Evolutionary conservation across 2,329 filamentous ascomycete genomes (phyloP).

Genomic region (Elsinoe ampelina): DNA sequence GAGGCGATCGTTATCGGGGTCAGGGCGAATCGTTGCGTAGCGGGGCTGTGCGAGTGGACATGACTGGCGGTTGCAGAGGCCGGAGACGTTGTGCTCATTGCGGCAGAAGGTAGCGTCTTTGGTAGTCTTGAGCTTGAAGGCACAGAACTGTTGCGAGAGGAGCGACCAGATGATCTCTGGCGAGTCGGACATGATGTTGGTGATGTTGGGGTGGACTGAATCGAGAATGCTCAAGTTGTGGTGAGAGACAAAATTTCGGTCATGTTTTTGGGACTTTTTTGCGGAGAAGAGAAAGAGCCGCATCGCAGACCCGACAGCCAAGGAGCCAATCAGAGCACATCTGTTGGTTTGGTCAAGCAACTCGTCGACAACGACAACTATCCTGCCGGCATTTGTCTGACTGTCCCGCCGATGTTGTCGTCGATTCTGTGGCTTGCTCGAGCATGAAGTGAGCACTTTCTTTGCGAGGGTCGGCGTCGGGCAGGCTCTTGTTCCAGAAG

Average conservation of each 20-base stretch:
- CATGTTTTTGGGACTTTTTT: neutral
- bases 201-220: too few relatives aligned
- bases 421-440: too few relatives aligned
- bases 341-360: neutral
- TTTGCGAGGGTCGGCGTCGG: neutral
- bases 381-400: too few relatives aligned
- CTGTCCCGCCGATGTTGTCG: too few relatives aligned
- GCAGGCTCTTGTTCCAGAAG: too few relatives aligned
- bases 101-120: slow-evolving; percentile 90
- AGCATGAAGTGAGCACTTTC: too few relatives aligned
- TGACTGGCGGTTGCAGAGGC: slow-evolving; percentile 76
- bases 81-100: slow-evolving; percentile 52
- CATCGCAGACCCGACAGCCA: neutral
- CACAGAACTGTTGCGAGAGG: slow-evolving; percentile 91
- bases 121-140: slow-evolving; percentile 80
- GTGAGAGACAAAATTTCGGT: neutral
- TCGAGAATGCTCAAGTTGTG: too few relatives aligned
- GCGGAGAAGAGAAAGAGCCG: neutral
- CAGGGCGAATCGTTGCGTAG: slow-evolving; percentile 82
- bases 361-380: too few relatives aligned
- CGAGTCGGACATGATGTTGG: slow-evolving; percentile 12
- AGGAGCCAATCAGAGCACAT: neutral
- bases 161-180: slow-evolving; percentile 90
- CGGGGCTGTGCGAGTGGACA: slow-evolving; percentile 85
- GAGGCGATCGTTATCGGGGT: slow-evolving; percentile 68